Conservation (phyloP, 164 flowering plant genomes). For the Buxus sempervirens region DNA sequence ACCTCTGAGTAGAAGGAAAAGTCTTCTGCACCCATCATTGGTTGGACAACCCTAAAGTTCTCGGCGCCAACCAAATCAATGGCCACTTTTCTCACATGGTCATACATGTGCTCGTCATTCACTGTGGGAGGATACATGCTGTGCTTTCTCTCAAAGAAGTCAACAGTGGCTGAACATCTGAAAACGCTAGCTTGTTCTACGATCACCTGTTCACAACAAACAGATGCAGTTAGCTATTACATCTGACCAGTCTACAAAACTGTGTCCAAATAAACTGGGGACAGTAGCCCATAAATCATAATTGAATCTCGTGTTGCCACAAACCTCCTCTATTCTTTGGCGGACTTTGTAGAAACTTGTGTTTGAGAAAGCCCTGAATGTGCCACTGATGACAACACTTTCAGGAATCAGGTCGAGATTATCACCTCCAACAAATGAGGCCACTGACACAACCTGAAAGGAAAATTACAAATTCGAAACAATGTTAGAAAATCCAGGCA, state of each 20-base stretch:
- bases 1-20: conserved; percentile 79
- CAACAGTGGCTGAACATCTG: conserved; percentile 66
- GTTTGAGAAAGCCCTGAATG: conserved; percentile 84
- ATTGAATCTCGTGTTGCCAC: not conserved
- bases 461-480: not conserved
- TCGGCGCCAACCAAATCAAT: conserved; percentile 50
- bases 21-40: conserved; percentile 92
- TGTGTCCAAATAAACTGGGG: not conserved
- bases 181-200: conserved; percentile 69
- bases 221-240: not conserved
- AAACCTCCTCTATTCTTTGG: conserved; percentile 66
- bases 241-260: not conserved
- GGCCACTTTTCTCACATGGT: conserved; percentile 62
- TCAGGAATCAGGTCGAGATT: conserved; percentile 46
- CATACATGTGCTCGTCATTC: conserved; percentile 61
- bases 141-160: conserved; percentile 62
- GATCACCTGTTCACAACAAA: conserved; percentile 50
- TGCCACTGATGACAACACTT: conserved; percentile 61
- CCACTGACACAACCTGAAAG: conserved; percentile 83
- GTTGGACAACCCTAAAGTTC: conserved; percentile 47
- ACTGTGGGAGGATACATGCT: conserved; percentile 74
- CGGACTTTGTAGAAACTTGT: conserved; percentile 51
- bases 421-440: conserved; percentile 57
- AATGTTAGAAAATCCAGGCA: not conserved
- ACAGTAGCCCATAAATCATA: not conserved